Base-by-base conservation (phyloP, 306 rosid species). In the Hippophae rhamnoides region DNA sequence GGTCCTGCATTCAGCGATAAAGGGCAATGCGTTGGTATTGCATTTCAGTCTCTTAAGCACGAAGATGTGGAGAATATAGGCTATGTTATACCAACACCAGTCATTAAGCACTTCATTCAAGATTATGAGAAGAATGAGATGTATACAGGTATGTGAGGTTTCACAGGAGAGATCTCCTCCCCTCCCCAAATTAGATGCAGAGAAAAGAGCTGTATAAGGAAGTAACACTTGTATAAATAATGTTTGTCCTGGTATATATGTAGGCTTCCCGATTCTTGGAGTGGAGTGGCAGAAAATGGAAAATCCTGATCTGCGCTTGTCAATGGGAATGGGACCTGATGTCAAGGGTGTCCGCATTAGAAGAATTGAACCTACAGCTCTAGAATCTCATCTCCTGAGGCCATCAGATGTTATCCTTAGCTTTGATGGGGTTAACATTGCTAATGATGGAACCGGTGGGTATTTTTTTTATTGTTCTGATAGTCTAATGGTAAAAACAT, bases 261-360 rank as follows among this genome's bases (percentile, higher is more conserved):
- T 53, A 87, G 95, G 95, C 64, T 84, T 87, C 73, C 95, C 89
- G 56, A 66, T 78, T 60, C 86, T 87, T 63, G 87, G 87, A 58
- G 76, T 87, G 63, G 93, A 87, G 76, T 87, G 95, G 95, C 95
- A 87, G 78, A 87, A 84, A 78, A 84, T 84, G 89, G 93, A 84
- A 80, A 87, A 87, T 80, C 95, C 93, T 42, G 93, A 87, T 70
- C 74, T 87, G 58, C 76, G 95, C 60, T 67, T 42, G 55, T 68
- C 82, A 66, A 72, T 68, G 69, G 89, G 93, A 74, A 80, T 87
- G 95, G 73, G 27, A 62, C 60, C 81, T 57, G 80, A 84, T 72
- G 86, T 79, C 70, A 87, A 87, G 74, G 95, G 95, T 68, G 95
- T 87, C 40, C 93, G 95, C 6, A 80, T 84, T 9, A 82, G 84